Evolutionary conservation across 805 yeast species (phyloP).

Genomic region (Ogataea neopini): DNA sequence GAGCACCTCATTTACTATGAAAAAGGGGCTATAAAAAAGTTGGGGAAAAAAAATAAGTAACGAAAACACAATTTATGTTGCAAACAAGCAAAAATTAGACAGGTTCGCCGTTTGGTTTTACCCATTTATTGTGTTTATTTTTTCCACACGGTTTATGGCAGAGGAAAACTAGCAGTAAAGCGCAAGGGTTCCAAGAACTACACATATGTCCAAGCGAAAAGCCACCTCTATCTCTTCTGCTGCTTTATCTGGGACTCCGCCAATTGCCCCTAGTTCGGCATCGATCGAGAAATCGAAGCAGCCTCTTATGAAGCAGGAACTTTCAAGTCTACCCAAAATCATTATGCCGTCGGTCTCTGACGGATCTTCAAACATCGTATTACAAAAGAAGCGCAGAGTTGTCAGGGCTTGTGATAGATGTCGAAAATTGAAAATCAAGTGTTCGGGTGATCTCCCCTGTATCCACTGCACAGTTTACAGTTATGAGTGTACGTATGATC

Average conservation of each 20-base stretch:
- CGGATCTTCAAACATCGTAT: slow-evolving; percentile 14
- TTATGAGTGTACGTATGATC: slow-evolving; percentile 81
- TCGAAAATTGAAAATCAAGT: slow-evolving; percentile 50
- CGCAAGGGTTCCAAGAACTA: not conserved
- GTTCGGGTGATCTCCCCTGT: slow-evolving; percentile 54
- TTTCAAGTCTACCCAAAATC: slow-evolving; percentile 28
- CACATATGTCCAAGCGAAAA: slow-evolving; percentile 8
- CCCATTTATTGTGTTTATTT: not conserved
- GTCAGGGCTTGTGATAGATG: slow-evolving; percentile 56
- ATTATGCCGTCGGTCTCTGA: slow-evolving; percentile 29
- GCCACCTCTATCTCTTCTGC: not conserved
- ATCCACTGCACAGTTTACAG: slow-evolving; percentile 78
- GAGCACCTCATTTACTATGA: not conserved
- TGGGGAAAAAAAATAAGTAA: slow-evolving; percentile 1
- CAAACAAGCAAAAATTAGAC: not conserved
- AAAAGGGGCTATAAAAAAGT: slow-evolving; percentile 4
- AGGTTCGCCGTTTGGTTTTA: no score
- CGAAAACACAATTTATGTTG: not conserved
- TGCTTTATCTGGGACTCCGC: slow-evolving; percentile 1
- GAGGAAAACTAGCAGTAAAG: not conserved
- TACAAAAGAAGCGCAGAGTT: slow-evolving; percentile 39
- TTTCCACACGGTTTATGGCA: not conserved
- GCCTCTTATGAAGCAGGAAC: slow-evolving; percentile 12
- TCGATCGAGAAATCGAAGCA: not conserved
- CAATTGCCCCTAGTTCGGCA: slow-evolving; percentile 4